phyloP scores from a whole-genome alignment of 2,329 filamentous ascomycete species.

The Exophiala phaeomuriformis region DNA sequence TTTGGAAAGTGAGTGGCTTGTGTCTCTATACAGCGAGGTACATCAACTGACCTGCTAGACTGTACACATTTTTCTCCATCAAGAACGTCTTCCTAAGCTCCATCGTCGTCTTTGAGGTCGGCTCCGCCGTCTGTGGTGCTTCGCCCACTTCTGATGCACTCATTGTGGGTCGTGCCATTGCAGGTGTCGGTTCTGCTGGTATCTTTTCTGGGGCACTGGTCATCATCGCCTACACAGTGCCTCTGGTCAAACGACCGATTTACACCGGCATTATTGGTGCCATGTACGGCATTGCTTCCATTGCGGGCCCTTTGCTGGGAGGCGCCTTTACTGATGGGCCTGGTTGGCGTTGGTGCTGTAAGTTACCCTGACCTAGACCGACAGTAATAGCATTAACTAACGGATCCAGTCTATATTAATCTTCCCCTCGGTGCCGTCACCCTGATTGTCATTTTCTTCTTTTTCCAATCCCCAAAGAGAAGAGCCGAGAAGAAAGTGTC shows the following conservation, averaged over 20 bases:
- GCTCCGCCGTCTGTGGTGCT: constrained; percentile 38
- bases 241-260: constrained; percentile 48
- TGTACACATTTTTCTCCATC: constrained; percentile 43
- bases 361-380: not conserved
- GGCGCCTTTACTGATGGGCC: constrained; percentile 38
- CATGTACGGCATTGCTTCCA: constrained; percentile 39
- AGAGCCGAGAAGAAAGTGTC: constrained; percentile 30
- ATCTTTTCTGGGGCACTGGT: constrained; percentile 30
- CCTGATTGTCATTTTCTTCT: constrained; percentile 43
- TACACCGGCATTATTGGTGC: constrained; percentile 47
- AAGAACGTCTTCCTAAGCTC: constrained; percentile 38
- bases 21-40: not conserved
- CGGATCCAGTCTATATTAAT: constrained; percentile 37
- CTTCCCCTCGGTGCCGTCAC: constrained; percentile 37
- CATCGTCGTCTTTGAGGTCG: constrained; percentile 40
- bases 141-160: constrained; percentile 30
- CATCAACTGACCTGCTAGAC: constrained; percentile 25
- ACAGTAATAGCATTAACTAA: not conserved
- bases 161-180: constrained; percentile 33
- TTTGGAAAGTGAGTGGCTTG: constrained; percentile 25
- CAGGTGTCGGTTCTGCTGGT: constrained; percentile 30
- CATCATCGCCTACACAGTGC: constrained; percentile 38
- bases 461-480: constrained; percentile 36
- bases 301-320: constrained; percentile 33
- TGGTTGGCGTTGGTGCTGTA: constrained; percentile 34